A percentile compares a stretch with the other conserved stretches of the same genome.
Evolutionary conservation across 176 grass and related monocot genomes (phyloP).

Genomic region (Ampelocalamus luodianensis): DNA sequence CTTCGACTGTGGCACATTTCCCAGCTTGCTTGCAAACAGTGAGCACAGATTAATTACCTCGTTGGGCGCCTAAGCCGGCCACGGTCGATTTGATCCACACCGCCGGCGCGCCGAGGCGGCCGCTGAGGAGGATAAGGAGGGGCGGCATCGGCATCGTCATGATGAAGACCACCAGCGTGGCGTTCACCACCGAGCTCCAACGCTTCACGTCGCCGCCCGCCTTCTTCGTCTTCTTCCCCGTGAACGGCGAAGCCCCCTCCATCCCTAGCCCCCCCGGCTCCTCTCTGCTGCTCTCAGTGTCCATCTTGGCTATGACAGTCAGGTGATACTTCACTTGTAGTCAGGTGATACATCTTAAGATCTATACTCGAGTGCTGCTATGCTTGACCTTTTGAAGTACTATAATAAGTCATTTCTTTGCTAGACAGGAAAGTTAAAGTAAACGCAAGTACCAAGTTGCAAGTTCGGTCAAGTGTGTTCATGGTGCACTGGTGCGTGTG

Average conservation of each 20-base stretch:
- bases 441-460: not conserved
- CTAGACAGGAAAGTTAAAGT: not conserved
- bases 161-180: conserved; percentile 34
- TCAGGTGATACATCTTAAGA: no score
- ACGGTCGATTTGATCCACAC: conserved; percentile 50
- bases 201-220: not conserved
- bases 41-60: not conserved
- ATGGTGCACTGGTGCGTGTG: not conserved
- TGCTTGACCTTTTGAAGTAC: not conserved
- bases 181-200: conserved; percentile 35
- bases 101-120: not conserved
- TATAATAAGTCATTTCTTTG: not conserved
- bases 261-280: not conserved
- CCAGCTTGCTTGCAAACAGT: not conserved
- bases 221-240: conserved; percentile 32
- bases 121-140: conserved; percentile 28
- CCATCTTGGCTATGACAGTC: not conserved
- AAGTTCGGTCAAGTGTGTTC: not conserved
- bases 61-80: not conserved
- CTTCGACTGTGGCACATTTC: not conserved
- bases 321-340: not conserved
- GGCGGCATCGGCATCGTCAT: conserved; percentile 30
- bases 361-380: not conserved
- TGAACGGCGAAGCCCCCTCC: conserved; percentile 39
- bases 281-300: not conserved